Evolutionary conservation across 2,329 filamentous ascomycete species (phyloP).

Genomic region (Aspergillus amoenus): DNA sequence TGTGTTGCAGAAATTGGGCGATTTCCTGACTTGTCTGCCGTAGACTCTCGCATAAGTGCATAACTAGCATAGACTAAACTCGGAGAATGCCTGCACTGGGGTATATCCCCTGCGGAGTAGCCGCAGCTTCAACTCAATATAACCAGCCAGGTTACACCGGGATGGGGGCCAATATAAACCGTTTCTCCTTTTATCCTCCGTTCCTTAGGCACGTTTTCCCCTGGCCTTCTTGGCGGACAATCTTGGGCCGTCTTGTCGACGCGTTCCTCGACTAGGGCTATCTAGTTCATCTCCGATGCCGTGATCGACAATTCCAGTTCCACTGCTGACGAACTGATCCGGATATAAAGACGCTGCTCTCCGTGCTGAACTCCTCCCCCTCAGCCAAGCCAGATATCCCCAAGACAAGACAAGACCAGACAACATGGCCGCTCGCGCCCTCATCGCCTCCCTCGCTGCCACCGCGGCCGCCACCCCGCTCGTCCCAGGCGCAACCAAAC

Average conservation of each 20-base stretch:
- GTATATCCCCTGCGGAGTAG: not conserved
- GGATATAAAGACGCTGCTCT: not conserved
- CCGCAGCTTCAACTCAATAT: not conserved
- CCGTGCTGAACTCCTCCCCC: no score
- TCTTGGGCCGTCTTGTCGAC: not conserved
- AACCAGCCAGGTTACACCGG: not conserved
- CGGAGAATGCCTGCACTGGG: not conserved
- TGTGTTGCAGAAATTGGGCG: constrained; percentile 53
- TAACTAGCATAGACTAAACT: not conserved
- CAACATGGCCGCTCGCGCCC: constrained; percentile 9
- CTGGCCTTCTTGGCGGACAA: not conserved
- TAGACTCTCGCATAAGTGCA: constrained; percentile 14
- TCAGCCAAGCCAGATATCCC: not conserved
- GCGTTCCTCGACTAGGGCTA: not conserved
- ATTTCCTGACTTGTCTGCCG: constrained; percentile 50
- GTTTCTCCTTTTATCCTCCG: not conserved
- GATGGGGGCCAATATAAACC: not conserved
- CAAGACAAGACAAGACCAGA: not conserved
- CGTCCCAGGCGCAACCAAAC: not conserved
- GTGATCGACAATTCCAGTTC: not conserved
- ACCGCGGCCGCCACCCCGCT: constrained; percentile 3
- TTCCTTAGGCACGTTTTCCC: not conserved
- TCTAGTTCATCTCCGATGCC: not conserved
- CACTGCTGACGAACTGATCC: not conserved
- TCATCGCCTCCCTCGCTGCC: constrained; percentile 9